Conservation (phyloP, 331 rosid genomes). For the Malus hybrid region DNA sequence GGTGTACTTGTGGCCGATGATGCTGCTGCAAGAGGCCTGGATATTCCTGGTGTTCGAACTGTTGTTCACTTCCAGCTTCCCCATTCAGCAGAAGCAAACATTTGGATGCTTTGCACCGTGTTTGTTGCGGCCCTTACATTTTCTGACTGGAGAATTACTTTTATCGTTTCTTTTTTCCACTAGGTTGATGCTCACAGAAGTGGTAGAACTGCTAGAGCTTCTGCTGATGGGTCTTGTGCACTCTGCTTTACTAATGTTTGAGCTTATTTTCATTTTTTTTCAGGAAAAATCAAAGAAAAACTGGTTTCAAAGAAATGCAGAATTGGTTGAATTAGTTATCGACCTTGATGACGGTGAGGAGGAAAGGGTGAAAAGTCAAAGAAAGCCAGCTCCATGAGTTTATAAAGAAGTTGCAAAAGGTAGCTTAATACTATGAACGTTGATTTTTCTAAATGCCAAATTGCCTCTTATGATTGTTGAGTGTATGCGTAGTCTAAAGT, state of each 20-base stretch:
- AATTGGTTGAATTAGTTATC: slow-evolving; percentile 48
- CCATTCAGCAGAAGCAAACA: slow-evolving; percentile 78
- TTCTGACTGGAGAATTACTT: background rate
- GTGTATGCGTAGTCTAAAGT: background rate
- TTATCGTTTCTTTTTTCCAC: background rate
- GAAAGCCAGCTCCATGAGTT: slow-evolving; percentile 50
- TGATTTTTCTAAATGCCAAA: background rate
- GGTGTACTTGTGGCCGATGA: slow-evolving; percentile 87
- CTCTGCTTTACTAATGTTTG: background rate
- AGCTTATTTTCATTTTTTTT: background rate
- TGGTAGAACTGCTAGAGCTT: slow-evolving; percentile 98
- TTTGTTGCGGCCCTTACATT: slow-evolving; percentile 4
- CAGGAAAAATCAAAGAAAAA: slow-evolving; percentile 70
- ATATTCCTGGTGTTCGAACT: slow-evolving; percentile 78
- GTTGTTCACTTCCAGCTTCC: slow-evolving; percentile 99
- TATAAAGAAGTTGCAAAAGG: slow-evolving; percentile 73
- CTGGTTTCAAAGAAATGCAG: slow-evolving; percentile 87
- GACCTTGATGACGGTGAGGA: slow-evolving; percentile 76
- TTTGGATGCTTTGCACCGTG: slow-evolving; percentile 16
- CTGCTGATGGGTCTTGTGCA: slow-evolving; percentile 63
- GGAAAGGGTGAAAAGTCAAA: slow-evolving; percentile 53
- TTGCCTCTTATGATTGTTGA: background rate
- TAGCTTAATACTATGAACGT: slow-evolving; percentile 5
- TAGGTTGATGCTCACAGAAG: slow-evolving; percentile 96
- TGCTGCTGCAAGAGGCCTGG: slow-evolving; percentile 92